A percentile compares a stretch with the other conserved stretches of the same genome.
Evolutionary conservation across 805 yeast species (phyloP).

Genomic region (Hanseniaspora mollemarum): DNA sequence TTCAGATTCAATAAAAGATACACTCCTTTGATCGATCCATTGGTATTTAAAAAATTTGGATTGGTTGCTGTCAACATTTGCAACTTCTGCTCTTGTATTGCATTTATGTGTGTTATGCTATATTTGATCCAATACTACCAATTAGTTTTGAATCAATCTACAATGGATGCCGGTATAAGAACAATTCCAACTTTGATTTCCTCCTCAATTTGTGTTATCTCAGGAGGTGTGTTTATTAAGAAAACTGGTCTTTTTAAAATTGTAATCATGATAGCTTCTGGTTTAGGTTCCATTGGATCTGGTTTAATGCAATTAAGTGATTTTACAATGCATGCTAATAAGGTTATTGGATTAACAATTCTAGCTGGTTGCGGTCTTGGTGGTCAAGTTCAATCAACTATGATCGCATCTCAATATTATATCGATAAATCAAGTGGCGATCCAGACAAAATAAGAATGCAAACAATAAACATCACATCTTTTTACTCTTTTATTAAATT

Average conservation of each 20-base stretch:
- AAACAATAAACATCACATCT: conserved; percentile 24
- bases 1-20: not conserved
- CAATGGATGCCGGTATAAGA: conserved; percentile 22
- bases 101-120: not conserved
- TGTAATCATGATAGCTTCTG: conserved; percentile 27
- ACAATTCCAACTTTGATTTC: conserved; percentile 21
- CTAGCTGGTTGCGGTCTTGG: conserved; percentile 34
- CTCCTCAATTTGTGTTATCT: conserved; percentile 16
- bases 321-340: conserved; percentile 24
- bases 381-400: conserved; percentile 27
- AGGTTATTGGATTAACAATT: conserved; percentile 32
- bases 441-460: conserved; percentile 19
- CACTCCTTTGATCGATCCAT: conserved; percentile 11
- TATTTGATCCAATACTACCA: conserved; percentile 16
- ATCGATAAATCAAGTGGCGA: conserved; percentile 18
- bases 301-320: conserved; percentile 29
- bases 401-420: conserved; percentile 27
- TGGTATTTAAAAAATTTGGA: conserved; percentile 13
- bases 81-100: conserved; percentile 1
- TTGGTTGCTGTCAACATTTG: conserved; percentile 10
- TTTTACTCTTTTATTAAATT: conserved; percentile 23
- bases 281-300: conserved; percentile 28
- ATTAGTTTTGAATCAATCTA: conserved; percentile 7
- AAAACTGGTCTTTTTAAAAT: conserved; percentile 32
- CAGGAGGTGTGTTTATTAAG: conserved; percentile 27